Percentiles rank a stretch among this genome's conserved stretches.
Evolutionary conservation across 495 filamentous ascomycete species (phyloP).

Genomic region (Acidomyces sp.): DNA sequence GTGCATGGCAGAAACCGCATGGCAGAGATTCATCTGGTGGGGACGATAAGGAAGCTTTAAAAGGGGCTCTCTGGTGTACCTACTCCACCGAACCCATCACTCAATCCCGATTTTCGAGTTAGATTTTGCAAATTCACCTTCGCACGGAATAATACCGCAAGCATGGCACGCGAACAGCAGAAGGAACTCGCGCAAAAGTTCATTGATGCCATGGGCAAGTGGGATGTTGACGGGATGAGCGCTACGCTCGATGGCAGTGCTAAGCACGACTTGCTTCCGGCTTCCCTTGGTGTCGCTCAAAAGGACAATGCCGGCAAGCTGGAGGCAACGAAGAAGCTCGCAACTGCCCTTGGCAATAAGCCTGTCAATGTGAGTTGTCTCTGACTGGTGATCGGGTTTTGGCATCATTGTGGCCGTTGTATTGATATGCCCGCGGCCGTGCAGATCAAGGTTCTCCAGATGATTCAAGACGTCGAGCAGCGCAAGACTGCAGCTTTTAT

Average conservation of each 20-base stretch:
- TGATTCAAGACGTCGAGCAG: slow-evolving; percentile 12
- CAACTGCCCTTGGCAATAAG: slow-evolving; percentile 6
- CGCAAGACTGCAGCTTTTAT: slow-evolving; percentile 7
- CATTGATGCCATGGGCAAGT: not conserved
- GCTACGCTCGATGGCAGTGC: slow-evolving; percentile 1
- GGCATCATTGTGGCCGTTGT: no score
- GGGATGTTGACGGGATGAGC: slow-evolving; percentile 5
- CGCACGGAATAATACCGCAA: slow-evolving; percentile 6
- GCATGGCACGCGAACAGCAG: slow-evolving; percentile 9
- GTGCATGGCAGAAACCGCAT: no score
- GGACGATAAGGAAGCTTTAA: no score
- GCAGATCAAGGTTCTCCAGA: slow-evolving; percentile 12
- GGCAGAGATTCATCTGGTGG: no score
- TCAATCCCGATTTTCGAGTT: no score
- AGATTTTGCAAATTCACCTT: no score
- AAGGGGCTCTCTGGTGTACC: no score
- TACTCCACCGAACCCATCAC: no score
- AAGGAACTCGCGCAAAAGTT: slow-evolving; percentile 9
- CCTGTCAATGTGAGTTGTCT: slow-evolving; percentile 1
- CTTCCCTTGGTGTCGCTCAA: slow-evolving; percentile 8
- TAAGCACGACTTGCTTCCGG: slow-evolving; percentile 12
- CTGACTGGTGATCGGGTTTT: no score
- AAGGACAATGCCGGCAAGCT: slow-evolving; percentile 15
- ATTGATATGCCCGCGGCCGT: no score
- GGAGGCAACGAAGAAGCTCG: slow-evolving; percentile 12